phyloP scores from a whole-genome alignment of 371 early-diverging fungal genomes.

The Syncephalastrum sp. region DNA sequence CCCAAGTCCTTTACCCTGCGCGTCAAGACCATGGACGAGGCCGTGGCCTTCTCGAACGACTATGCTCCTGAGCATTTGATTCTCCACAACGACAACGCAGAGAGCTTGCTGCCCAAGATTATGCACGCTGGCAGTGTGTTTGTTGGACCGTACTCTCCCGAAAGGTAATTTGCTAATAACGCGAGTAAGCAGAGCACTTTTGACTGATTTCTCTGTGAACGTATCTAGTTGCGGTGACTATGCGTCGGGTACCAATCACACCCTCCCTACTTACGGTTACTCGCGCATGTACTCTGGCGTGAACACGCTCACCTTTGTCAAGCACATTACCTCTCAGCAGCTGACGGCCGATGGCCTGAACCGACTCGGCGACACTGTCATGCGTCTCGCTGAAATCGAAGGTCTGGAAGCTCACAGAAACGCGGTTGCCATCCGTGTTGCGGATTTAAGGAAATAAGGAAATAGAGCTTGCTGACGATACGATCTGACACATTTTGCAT shows the following conservation, averaged over 20 bases:
- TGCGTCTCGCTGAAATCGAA: conserved; percentile 92
- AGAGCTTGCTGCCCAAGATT: conserved; percentile 60
- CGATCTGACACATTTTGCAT: too few relatives aligned
- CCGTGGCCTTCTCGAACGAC: conserved; percentile 86
- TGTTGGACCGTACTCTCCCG: conserved; percentile 94
- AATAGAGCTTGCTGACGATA: too few relatives aligned
- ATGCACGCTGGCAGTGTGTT: conserved; percentile 95
- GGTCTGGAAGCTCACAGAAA: conserved; percentile 95
- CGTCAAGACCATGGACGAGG: conserved; percentile 72
- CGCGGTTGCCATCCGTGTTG: conserved; percentile 90
- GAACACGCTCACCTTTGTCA: conserved; percentile 90
- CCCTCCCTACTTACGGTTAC: conserved; percentile 97
- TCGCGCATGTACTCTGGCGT: conserved; percentile 97
- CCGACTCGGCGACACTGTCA: conserved; percentile 84
- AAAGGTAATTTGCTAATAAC: conserved; percentile 55
- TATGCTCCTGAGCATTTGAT: conserved; percentile 98
- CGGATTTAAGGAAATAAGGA: conserved; percentile 54
- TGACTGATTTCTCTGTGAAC: background rate
- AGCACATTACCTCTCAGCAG: conserved; percentile 94
- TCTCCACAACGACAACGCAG: conserved; percentile 82
- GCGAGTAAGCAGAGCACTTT: background rate
- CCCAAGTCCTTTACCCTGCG: conserved; percentile 78
- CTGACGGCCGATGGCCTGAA: conserved; percentile 88
- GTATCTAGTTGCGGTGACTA: conserved; percentile 90
- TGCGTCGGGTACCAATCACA: conserved; percentile 99